Percentiles rank a stretch among this genome's conserved stretches.
Conservation (phyloP, 2,329 filamentous ascomycete genomes). For the Claviceps capensis region DNA sequence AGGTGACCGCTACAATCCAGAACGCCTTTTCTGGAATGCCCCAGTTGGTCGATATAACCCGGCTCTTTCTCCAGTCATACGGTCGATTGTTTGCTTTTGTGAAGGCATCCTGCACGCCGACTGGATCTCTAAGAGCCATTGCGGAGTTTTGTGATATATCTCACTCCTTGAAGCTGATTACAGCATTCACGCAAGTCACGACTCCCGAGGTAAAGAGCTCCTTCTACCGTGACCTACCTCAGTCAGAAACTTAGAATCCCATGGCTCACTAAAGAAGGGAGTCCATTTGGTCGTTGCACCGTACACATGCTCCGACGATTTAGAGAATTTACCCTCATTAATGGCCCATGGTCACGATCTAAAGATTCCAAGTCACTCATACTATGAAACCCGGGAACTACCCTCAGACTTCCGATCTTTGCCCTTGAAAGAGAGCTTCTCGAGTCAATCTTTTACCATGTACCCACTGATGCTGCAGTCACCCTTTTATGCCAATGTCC, state of each 20-base stretch:
- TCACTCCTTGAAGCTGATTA: slow-evolving; percentile 26
- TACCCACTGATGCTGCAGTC: slow-evolving; percentile 22
- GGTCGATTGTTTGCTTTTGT: slow-evolving; percentile 41
- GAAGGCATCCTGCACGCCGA: slow-evolving; percentile 24
- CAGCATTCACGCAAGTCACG: slow-evolving; percentile 17
- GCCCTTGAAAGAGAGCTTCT: slow-evolving; percentile 8
- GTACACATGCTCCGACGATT: slow-evolving; percentile 3
- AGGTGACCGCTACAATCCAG: slow-evolving; percentile 13
- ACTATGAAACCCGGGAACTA: slow-evolving; percentile 5
- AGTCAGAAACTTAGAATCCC: slow-evolving; percentile 9
- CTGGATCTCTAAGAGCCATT: slow-evolving; percentile 31
- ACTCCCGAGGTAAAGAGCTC: slow-evolving; percentile 13
- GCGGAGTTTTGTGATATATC: slow-evolving; percentile 40
- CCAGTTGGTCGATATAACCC: slow-evolving; percentile 21
- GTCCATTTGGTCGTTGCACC: slow-evolving; percentile 13
- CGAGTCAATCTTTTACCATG: slow-evolving; percentile 15
- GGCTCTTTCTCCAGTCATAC: slow-evolving; percentile 27
- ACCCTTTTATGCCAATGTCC: slow-evolving; percentile 14
- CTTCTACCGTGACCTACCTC: too few species aligned
- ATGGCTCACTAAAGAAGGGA: slow-evolving; percentile 9
- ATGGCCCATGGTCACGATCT: slow-evolving; percentile 4
- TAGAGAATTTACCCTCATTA: slow-evolving; percentile 6
- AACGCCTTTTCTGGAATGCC: slow-evolving; percentile 12
- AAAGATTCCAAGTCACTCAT: background rate
- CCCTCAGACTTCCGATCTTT: slow-evolving; percentile 4